Conservation (phyloP, 2,329 filamentous ascomycete species). For the Akanthomyces muscarius region DNA sequence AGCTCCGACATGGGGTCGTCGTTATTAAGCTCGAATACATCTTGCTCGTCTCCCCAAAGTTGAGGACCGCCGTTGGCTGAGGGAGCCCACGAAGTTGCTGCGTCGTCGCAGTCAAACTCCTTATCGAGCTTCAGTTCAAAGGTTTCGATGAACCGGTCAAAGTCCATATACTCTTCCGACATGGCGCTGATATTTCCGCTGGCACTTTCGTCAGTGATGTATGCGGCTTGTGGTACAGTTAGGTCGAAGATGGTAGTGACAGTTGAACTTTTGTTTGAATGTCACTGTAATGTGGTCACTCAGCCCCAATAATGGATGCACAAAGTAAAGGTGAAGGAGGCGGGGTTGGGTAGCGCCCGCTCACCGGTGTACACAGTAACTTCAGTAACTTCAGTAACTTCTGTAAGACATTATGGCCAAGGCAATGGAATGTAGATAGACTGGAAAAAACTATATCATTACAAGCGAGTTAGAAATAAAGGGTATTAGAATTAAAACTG, state of each 20-base stretch:
- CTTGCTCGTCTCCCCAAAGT: slow-evolving; percentile 3
- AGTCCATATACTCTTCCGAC: slow-evolving; percentile 13
- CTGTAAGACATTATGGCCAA: not conserved
- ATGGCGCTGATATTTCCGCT: not conserved
- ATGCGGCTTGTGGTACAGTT: too few relatives aligned
- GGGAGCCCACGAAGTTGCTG: slow-evolving; percentile 4
- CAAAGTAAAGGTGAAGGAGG: not conserved
- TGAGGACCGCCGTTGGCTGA: slow-evolving; percentile 7
- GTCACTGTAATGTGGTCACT: not conserved
- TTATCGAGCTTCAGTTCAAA: slow-evolving; percentile 11
- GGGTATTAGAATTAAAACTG: not conserved
- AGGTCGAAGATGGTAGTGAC: not conserved
- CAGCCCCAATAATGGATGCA: not conserved
- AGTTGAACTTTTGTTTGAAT: not conserved
- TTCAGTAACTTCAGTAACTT: not conserved
- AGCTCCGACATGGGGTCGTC: slow-evolving; percentile 3
- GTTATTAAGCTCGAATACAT: slow-evolving; percentile 9
- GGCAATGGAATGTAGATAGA: not conserved
- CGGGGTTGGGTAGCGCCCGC: not conserved
- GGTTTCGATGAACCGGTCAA: slow-evolving; percentile 11
- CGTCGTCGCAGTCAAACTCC: slow-evolving; percentile 7
- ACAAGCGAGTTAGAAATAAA: not conserved
- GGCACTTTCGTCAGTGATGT: too few relatives aligned
- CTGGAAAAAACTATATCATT: not conserved
- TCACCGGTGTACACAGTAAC: not conserved